Evolutionary conservation across 2,329 filamentous ascomycete species (phyloP), one percentile per base, ranked within the genome.

Genomic region (Aspergillus sp.): DNA sequence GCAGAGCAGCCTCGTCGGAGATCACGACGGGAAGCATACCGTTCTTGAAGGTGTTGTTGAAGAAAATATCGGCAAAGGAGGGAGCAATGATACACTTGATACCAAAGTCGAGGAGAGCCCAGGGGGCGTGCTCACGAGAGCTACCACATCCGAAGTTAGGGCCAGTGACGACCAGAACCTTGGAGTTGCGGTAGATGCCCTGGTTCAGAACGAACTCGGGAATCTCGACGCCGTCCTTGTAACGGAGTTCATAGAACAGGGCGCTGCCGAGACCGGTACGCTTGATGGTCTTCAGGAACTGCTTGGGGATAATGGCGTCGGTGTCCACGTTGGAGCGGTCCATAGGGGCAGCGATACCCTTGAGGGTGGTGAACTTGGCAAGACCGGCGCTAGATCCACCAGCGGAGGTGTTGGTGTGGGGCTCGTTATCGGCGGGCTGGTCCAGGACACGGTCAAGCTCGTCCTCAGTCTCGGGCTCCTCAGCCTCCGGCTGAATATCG

Each of bases 31-130:
- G 90, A 51, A 97, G 76, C 93, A 97, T 97, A 73, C 91, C 91
- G 74, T 98, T 98, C 79, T 98, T 97, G 81, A 96, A 97, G n/a
- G 87, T 93, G 77, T 98, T 98, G 81, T 95, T 96, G 81, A 91
- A 94, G 82, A 96, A 96, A 68, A 98, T 98, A 62, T 95, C 89
- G 46, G 86, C 87, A 55, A 81, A 88, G 1, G 86, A 90, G 1
- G 89, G 88, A 1, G 91, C 93, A 56, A 97, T 95, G 60, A 97
- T 78, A 66, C 86, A 91, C 64, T 86, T 88, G 73, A 98, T 95
- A 55, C 93, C 93, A 58, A 97, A 97, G 71, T 97, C 93, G 45
- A 95, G 83, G 26, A 97, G 79, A 5, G 93, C 91, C 93, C 93
- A 97, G 1, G 93, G 93, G 2, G 93, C 93, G 73, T 97, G 93